phyloP scores from a whole-genome alignment of 495 filamentous ascomycete genomes.

The Lichina pygmaea region DNA sequence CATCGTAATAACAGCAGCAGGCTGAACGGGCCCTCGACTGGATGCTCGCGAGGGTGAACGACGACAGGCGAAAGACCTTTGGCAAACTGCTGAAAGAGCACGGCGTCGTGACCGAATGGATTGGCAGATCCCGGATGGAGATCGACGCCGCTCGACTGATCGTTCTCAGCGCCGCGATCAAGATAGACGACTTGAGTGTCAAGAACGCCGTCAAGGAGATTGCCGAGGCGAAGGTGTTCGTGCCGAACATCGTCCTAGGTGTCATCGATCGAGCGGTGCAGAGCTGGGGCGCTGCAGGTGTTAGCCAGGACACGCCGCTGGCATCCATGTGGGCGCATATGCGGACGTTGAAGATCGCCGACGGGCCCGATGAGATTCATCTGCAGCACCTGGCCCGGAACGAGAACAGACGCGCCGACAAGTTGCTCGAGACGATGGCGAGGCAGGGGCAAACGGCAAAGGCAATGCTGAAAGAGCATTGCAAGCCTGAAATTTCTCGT shows the following conservation, averaged over 20 bases:
- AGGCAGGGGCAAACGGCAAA: conserved; percentile 37
- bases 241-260: conserved; percentile 44
- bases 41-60: conserved; percentile 74
- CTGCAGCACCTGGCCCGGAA: conserved; percentile 69
- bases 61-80: conserved; percentile 63
- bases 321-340: conserved; percentile 68
- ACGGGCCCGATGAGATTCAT: conserved; percentile 87
- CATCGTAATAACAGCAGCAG: conserved; percentile 3
- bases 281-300: conserved; percentile 59
- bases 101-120: conserved; percentile 83
- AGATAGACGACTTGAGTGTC: conserved; percentile 60
- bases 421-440: conserved; percentile 31
- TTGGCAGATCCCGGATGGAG: conserved; percentile 68
- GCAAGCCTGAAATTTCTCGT: conserved; percentile 22
- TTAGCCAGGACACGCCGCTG: conserved; percentile 75
- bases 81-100: conserved; percentile 55
- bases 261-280: conserved; percentile 79
- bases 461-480: conserved; percentile 33
- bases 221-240: conserved; percentile 65
- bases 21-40: conserved; percentile 67
- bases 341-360: conserved; percentile 59
- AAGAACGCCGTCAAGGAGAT: conserved; percentile 66
- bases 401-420: conserved; percentile 47
- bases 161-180: conserved; percentile 71
- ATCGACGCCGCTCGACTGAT: conserved; percentile 69